Evolutionary conservation across 2,329 filamentous ascomycete genomes (phyloP).

Genomic region (Cladosporium sp.): DNA sequence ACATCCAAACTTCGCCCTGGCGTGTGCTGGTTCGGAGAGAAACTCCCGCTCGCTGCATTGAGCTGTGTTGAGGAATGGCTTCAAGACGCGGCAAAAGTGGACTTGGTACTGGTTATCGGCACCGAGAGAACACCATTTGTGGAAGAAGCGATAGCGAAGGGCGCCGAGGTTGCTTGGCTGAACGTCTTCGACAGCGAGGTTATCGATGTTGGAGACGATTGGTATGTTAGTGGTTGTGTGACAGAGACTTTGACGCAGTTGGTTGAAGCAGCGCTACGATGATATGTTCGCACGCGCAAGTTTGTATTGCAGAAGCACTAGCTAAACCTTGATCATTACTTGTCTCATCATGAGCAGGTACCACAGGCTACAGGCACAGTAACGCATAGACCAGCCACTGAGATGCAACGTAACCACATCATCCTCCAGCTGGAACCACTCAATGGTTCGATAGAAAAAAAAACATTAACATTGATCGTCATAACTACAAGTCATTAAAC

Average conservation of each 20-base stretch:
- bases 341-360: no score
- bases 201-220: background rate
- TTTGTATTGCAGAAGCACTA: background rate
- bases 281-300: background rate
- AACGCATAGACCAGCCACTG: no score
- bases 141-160: background rate
- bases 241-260: background rate
- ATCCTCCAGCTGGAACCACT: no score
- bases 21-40: background rate
- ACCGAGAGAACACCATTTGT: background rate
- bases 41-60: background rate
- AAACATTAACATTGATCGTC: background rate
- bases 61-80: background rate
- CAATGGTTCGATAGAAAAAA: background rate
- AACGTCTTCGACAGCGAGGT: background rate
- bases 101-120: background rate
- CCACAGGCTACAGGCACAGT: no score
- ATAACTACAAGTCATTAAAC: background rate
- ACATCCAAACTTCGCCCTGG: background rate
- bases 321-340: no score
- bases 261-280: background rate
- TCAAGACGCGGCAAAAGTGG: background rate
- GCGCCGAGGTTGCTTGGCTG: conserved; percentile 3
- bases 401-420: no score
- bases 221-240: background rate